These are phyloP conservation scores for Fraxinus floribunda DNA, from an alignment of 305 asterid genomes.

Conservation along the genomic window DNA sequence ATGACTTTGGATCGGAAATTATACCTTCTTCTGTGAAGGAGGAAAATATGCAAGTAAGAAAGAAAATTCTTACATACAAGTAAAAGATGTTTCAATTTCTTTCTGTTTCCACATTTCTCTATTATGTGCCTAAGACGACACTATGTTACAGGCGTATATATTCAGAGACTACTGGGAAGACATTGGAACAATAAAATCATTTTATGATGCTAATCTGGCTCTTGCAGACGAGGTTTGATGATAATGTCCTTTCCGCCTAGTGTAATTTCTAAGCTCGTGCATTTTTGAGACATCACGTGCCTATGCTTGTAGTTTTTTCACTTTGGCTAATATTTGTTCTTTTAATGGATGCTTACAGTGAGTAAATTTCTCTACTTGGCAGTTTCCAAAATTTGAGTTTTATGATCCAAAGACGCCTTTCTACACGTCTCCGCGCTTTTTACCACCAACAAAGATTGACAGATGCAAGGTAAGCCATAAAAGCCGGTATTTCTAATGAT, in stretches of 20 bases:
- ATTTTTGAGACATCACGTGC: neutral
- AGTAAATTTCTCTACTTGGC: conserved; percentile 27
- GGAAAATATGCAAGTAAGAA: conserved; percentile 65
- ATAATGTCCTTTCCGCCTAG: neutral
- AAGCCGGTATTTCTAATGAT: neutral
- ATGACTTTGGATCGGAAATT: conserved; percentile 95
- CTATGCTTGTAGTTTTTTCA: neutral
- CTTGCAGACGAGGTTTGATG: conserved; percentile 70
- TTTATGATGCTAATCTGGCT: conserved; percentile 87
- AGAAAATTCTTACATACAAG: neutral
- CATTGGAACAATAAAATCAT: conserved; percentile 81
- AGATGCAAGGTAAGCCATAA: conserved; percentile 59
- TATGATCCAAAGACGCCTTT: conserved; percentile 93
- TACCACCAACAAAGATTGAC: conserved; percentile 94
- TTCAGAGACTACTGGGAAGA: conserved; percentile 98
- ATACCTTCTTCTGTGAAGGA: conserved; percentile 82
- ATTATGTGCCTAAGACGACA: neutral
- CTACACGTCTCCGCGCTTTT: conserved; percentile 90
- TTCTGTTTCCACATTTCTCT: neutral
- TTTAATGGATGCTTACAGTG: neutral
- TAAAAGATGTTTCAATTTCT: neutral
- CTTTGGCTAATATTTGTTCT: neutral
- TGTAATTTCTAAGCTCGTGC: neutral
- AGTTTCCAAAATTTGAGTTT: conserved; percentile 77
- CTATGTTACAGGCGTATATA: conserved; percentile 60